These are phyloP conservation scores for Candida frijolesensis DNA, from an alignment of 1,139 yeast species.

Conservation along the genomic window DNA sequence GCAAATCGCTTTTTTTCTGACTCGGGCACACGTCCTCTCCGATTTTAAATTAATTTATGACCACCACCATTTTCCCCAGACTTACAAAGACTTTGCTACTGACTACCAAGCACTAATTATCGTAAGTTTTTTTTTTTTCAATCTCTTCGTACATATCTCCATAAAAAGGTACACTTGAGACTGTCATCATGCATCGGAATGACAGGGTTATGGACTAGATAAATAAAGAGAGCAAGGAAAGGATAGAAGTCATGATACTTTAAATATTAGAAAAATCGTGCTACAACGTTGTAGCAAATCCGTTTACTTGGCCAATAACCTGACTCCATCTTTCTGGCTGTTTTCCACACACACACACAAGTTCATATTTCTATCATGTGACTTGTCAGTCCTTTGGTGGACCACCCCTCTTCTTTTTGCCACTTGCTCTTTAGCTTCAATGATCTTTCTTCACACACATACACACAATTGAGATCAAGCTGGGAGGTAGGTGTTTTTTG, in stretches of 20 bases:
- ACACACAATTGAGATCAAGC: neutral
- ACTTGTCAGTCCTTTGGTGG: no score
- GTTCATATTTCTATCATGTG: no score
- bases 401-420: no score
- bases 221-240: neutral
- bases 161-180: neutral
- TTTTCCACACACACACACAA: no score
- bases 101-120: neutral
- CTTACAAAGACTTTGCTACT: neutral
- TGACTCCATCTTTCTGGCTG: no score
- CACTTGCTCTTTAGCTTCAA: neutral
- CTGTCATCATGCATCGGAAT: neutral
- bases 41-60: neutral
- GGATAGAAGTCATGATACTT: neutral
- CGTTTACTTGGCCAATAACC: neutral
- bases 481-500: neutral
- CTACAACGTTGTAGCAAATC: neutral
- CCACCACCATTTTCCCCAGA: neutral
- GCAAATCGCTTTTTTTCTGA: neutral
- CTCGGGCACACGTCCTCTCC: slow-evolving; percentile 1
- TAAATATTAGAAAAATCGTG: neutral
- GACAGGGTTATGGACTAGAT: neutral
- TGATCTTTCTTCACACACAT: neutral
- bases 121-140: slow-evolving; percentile 1
- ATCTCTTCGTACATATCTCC: neutral